Base-by-base conservation (phyloP, 2,329 filamentous ascomycete genomes). In the Fusarium chuoi region DNA sequence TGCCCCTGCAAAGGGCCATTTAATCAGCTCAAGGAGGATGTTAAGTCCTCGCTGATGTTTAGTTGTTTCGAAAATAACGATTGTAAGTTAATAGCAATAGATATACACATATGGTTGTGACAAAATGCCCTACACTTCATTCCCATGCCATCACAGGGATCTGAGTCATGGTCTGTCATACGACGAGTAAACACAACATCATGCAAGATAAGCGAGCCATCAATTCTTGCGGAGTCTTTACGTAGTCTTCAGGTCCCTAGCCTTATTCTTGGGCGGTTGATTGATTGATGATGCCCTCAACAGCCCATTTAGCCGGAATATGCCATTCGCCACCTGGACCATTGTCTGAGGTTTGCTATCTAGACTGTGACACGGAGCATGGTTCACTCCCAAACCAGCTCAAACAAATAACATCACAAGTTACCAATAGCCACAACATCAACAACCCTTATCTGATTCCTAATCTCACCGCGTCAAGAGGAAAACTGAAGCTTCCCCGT, bases 391-490 rank as follows among this genome's bases (percentile, higher is more conserved):
- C 4, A 35, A 28, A 8, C 24, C 35, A 39, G 7, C 24, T n/a
- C 24, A 41, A 14, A 28, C 24, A 2, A 17, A 10, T 9, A 28
- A 13, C 2, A 38, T 18, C 20, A 26, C 18, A 38, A 22, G 13
- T 8, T 22, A 7, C 6, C 7, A 9, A 14, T 13, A 3, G 11
- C 14, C 7, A 18, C 5, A 22, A 18, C 1, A 36, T 13, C 2
- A 11, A 6, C 5, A 58, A n/a, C 4, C 13, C n/a, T 28, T 0
- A 26, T 18, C n/a, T 14, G 26, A 36, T 49, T 24, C 3, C 30
- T n/a, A 14, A 15, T 42, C 10, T 13, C 4, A 17, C n/a, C 26
- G 35, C 13, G 7, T 12, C 3, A 12, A 11, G 22, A 59, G 20
- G 18, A 49, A 11, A 51, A 22, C 13, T 3, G 22, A 17, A 36